Percentiles rank a stretch among this genome's conserved stretches.
These are phyloP conservation scores for Eucalyptus pauciflora DNA, from an alignment of 345 rosid species.

Conservation along the genomic window DNA sequence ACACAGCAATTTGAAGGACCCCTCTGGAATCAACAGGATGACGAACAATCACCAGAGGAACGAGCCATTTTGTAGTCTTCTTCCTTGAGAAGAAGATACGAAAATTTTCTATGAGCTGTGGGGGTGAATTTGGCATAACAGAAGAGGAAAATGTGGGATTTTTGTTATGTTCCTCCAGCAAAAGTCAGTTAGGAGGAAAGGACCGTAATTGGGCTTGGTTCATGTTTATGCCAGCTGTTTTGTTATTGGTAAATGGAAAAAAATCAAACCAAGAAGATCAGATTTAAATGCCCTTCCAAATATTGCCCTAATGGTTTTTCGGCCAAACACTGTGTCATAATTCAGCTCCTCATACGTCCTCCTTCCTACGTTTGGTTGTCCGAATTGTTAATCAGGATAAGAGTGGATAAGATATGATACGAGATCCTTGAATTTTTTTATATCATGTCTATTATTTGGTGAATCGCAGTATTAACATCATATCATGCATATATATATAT, in stretches of 20 bases:
- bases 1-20: background rate
- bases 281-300: background rate
- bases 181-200: background rate
- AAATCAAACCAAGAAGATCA: background rate
- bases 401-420: no score
- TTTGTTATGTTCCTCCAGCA: background rate
- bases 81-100: background rate
- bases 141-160: background rate
- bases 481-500: no score
- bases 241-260: background rate
- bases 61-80: background rate
- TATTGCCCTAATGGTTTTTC: background rate
- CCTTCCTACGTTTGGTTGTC: background rate
- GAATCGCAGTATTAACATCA: no score
- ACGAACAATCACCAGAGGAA: background rate
- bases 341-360: background rate
- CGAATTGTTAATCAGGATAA: no score
- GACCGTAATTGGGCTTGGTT: background rate
- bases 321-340: background rate
- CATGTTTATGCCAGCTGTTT: background rate
- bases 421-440: no score
- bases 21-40: background rate
- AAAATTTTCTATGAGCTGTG: background rate
- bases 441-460: no score
- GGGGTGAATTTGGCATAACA: background rate